phyloP scores from a whole-genome alignment of 2,329 filamentous ascomycete genomes.

The Aspergillus candidus region DNA sequence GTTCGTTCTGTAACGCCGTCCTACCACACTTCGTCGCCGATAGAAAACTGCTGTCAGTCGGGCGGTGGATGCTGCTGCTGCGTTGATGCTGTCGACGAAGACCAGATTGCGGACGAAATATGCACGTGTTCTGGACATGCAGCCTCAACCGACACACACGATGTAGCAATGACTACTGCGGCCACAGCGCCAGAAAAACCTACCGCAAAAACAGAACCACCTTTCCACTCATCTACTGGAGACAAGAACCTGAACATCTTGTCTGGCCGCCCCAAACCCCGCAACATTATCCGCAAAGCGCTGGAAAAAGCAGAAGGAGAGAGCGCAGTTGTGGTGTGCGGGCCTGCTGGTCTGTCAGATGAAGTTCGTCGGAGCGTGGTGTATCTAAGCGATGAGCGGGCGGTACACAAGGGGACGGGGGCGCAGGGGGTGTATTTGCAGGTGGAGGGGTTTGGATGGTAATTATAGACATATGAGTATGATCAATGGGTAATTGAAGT shows the following conservation, averaged over 20 bases:
- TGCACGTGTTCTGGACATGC: slow-evolving; percentile 34
- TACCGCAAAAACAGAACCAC: background rate
- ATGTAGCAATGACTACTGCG: background rate
- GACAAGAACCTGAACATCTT: slow-evolving; percentile 26
- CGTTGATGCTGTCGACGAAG: slow-evolving; percentile 42
- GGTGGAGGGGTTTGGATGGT: slow-evolving; percentile 52
- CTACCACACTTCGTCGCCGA: slow-evolving; percentile 7
- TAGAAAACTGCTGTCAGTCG: slow-evolving; percentile 17
- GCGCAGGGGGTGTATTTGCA: slow-evolving; percentile 60
- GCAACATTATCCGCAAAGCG: slow-evolving; percentile 48
- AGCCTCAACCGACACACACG: slow-evolving; percentile 4
- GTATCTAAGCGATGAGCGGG: slow-evolving; percentile 56
- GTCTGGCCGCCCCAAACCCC: slow-evolving; percentile 49
- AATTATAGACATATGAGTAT: background rate
- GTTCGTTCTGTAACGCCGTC: slow-evolving; percentile 9
- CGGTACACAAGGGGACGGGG: slow-evolving; percentile 61
- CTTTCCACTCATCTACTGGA: slow-evolving; percentile 4
- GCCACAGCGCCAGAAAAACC: background rate
- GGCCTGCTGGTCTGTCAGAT: slow-evolving; percentile 50
- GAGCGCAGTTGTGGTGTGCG: slow-evolving; percentile 58
- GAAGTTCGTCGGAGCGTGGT: slow-evolving; percentile 52
- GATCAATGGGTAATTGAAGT: too few relatives aligned
- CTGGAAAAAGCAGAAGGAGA: slow-evolving; percentile 57
- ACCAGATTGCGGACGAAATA: slow-evolving; percentile 27
- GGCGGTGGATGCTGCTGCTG: slow-evolving; percentile 46